These are phyloP conservation scores for Termitomyces eurrhizus DNA, from an alignment of 768 basidiomycete genomes.

Conservation along the genomic window DNA sequence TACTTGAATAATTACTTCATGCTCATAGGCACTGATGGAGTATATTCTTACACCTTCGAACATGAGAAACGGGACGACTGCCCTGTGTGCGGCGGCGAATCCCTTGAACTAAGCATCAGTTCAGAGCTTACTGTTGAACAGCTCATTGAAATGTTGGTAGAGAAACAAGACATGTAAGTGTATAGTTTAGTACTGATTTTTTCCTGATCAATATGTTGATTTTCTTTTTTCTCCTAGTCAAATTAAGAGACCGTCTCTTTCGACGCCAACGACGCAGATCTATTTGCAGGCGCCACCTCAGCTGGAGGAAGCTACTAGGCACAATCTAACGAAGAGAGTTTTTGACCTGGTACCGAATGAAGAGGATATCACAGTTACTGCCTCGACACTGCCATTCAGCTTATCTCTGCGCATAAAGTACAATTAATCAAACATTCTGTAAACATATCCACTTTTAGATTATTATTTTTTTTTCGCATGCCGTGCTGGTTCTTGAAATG, in stretches of 20 bases:
- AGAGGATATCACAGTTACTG: constrained; percentile 83
- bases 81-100: constrained; percentile 94
- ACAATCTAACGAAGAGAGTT: constrained; percentile 85
- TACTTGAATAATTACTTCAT: constrained; percentile 98
- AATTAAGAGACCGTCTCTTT: constrained; percentile 94
- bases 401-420: constrained; percentile 66
- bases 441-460: background rate
- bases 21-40: constrained; percentile 94
- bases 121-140: constrained; percentile 78
- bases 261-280: constrained; percentile 69
- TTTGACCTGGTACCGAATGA: constrained; percentile 74
- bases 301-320: constrained; percentile 84
- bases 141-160: constrained; percentile 82
- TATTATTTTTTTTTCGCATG: background rate
- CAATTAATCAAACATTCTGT: constrained; percentile 18
- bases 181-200: background rate
- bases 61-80: constrained; percentile 91
- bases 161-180: constrained; percentile 87
- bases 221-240: constrained; percentile 52
- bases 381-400: constrained; percentile 85
- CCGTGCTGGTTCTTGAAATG: background rate
- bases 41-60: constrained; percentile 97
- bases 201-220: background rate
- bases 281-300: constrained; percentile 95
- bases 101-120: constrained; percentile 67